Conservation (phyloP, 805 yeast genomes). For the Hyphopichia homilentoma region DNA sequence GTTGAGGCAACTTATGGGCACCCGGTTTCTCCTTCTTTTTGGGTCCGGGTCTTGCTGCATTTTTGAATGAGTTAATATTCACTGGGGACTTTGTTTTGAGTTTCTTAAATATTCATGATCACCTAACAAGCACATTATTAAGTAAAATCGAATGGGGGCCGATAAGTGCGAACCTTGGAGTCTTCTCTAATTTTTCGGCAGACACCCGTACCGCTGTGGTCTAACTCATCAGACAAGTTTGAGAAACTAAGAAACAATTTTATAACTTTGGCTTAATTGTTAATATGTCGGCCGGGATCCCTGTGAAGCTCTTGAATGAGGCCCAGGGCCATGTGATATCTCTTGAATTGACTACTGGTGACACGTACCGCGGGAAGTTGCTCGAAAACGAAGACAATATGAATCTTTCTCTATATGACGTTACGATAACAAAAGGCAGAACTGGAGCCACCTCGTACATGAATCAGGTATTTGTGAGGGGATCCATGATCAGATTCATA, state of each 20-base stretch:
- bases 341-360: conserved; percentile 80
- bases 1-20: conserved; percentile 37
- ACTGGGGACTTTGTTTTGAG: too few relatives aligned
- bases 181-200: too few relatives aligned
- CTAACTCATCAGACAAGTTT: too few relatives aligned
- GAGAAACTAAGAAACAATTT: too few relatives aligned
- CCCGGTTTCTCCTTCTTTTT: conserved; percentile 27
- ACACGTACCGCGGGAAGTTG: conserved; percentile 82
- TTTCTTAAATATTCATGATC: too few relatives aligned
- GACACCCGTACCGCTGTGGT: too few relatives aligned
- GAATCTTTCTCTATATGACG: conserved; percentile 86
- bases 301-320: conserved; percentile 82
- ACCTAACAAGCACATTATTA: too few relatives aligned
- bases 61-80: too few relatives aligned
- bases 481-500: conserved; percentile 82
- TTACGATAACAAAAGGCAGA: conserved; percentile 61
- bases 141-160: too few relatives aligned
- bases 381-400: conserved; percentile 88
- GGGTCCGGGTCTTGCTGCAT: conserved; percentile 2
- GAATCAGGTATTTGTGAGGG: conserved; percentile 86
- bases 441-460: conserved; percentile 74
- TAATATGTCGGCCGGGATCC: conserved; percentile 66
- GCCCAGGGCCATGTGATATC: conserved; percentile 86
- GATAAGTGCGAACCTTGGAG: too few relatives aligned
- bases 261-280: not conserved